Percentiles rank a stretch among this genome's conserved stretches.
Evolutionary conservation across 2,329 filamentous ascomycete genomes (phyloP).

Genomic region (Zymoseptoria tritici): DNA sequence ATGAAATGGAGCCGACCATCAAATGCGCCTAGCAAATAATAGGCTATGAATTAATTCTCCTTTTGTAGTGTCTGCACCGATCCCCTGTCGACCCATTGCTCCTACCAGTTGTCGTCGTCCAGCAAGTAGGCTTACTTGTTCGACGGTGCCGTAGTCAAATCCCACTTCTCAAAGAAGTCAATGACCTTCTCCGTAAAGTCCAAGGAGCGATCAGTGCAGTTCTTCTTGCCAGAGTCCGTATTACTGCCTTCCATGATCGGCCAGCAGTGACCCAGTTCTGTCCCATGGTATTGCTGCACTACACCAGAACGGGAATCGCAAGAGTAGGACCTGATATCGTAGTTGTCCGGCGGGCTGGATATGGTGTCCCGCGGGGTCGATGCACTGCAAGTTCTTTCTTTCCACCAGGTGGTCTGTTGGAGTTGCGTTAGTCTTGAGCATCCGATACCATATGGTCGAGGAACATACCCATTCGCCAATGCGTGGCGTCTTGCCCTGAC

Average conservation of each 20-base stretch:
- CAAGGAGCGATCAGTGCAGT: constrained; percentile 14
- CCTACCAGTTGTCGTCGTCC: too few species aligned
- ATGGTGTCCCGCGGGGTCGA: constrained; percentile 16
- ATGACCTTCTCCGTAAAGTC: constrained; percentile 22
- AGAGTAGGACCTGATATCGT: constrained; percentile 27
- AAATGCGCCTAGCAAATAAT: too few species aligned
- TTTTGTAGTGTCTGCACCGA: too few species aligned
- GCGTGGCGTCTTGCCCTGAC: constrained; percentile 15
- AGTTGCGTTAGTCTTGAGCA: not conserved
- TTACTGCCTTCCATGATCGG: constrained; percentile 23
- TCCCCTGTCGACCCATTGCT: too few species aligned
- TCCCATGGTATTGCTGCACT: constrained; percentile 35
- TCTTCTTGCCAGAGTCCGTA: constrained; percentile 16
- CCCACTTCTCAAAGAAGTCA: constrained; percentile 24
- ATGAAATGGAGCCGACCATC: too few species aligned
- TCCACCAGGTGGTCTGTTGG: constrained; percentile 29
- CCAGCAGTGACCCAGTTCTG: constrained; percentile 37
- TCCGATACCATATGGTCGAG: not conserved
- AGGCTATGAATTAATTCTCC: too few species aligned
- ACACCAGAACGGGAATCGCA: constrained; percentile 26
- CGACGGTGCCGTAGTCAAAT: constrained; percentile 15
- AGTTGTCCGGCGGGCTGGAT: constrained; percentile 22
- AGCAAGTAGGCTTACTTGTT: too few species aligned
- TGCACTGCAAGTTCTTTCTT: constrained; percentile 27
- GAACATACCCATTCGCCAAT: constrained; percentile 26